phyloP scores from a whole-genome alignment of 352 stramenopile genomes.

The Elongisporangium anandrum region DNA sequence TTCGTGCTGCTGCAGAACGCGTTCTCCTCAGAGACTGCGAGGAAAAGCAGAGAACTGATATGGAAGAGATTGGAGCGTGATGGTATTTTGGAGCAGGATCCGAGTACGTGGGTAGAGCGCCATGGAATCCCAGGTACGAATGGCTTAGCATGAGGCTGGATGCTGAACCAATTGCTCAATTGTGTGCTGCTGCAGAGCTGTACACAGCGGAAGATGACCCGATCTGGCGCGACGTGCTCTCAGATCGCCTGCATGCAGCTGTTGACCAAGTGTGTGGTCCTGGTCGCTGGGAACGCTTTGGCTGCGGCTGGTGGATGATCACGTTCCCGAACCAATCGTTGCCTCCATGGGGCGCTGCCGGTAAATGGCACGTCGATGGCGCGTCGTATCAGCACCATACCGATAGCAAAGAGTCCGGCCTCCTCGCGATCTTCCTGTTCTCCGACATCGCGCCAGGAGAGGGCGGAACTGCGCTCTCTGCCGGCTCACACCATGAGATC shows the following conservation, averaged over 20 bases:
- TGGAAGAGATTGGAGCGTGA: slow-evolving; percentile 32
- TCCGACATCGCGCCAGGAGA: slow-evolving; percentile 57
- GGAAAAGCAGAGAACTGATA: slow-evolving; percentile 39
- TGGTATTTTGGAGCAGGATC: slow-evolving; percentile 29
- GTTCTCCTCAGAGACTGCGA: slow-evolving; percentile 39
- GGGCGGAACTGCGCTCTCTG: slow-evolving; percentile 66
- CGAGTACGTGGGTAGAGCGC: slow-evolving; percentile 50
- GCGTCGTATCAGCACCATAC: slow-evolving; percentile 69
- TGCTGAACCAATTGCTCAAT: too few species aligned
- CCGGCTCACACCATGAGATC: slow-evolving; percentile 58
- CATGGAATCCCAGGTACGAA: slow-evolving; percentile 42
- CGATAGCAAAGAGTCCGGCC: slow-evolving; percentile 59
- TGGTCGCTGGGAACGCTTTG: slow-evolving; percentile 58
- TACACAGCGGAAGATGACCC: slow-evolving; percentile 33
- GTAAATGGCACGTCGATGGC: slow-evolving; percentile 82
- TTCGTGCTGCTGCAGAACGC: slow-evolving; percentile 60
- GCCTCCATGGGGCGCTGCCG: slow-evolving; percentile 55
- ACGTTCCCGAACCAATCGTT: slow-evolving; percentile 59
- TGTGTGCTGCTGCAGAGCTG: slow-evolving; percentile 37
- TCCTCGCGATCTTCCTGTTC: slow-evolving; percentile 82
- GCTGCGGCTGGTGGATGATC: slow-evolving; percentile 83
- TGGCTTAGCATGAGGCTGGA: too few species aligned
- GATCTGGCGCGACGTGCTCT: slow-evolving; percentile 44
- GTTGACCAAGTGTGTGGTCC: slow-evolving; percentile 72
- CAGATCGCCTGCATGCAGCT: slow-evolving; percentile 34